Base-by-base conservation (phyloP, 495 filamentous ascomycete genomes). In the Neurospora sp. region DNA sequence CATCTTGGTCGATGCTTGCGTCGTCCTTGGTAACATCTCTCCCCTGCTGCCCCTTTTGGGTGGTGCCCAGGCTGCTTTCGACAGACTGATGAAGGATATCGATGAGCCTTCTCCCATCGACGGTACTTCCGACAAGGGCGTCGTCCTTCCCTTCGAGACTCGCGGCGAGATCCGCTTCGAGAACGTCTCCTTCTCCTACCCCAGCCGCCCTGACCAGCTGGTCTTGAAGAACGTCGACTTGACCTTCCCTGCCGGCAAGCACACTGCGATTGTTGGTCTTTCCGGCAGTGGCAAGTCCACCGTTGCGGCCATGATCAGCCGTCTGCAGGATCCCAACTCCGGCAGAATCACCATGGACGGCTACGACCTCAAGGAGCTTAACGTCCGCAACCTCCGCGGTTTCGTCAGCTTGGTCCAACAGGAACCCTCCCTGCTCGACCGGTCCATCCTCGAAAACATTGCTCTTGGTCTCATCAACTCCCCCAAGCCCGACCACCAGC, bases 131-230 rank as follows among this genome's bases (percentile, higher is more conserved):
- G 86, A 86, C 0, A 87, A 91, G 0, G 86, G 86, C 11, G 91
- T 93, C 23, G 80, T 86, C 35, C 92, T 86, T 44, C 87, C 92
- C 5, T 87, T 91, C 6, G 78, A 88, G 44, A 86, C 94, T 4
- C 85, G 91, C 31, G 94, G 94, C 35, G 88, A 86, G 5, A 88
- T 98, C 70, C 89, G 94, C 75, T 85, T 99, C 14, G 83, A 89
- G 72, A 86, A 93, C 70, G 86, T 98, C 75, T 94, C 91, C 77
- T 94, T 96, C 76, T 91, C 96, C 74, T 99, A 99, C 74, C 95
- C 96, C 4, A 97, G 93, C 0, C 86, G 96, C 37, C 92, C 94
- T 0, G 92, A 96, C 75, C 92, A 95, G 54, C 87, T 88, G 12
- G 90, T 98, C 27, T 91, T 98, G 86, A 81, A 92, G 59, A 89